Conservation (phyloP, 257 asterid species). For the Nicotiana otophora region DNA sequence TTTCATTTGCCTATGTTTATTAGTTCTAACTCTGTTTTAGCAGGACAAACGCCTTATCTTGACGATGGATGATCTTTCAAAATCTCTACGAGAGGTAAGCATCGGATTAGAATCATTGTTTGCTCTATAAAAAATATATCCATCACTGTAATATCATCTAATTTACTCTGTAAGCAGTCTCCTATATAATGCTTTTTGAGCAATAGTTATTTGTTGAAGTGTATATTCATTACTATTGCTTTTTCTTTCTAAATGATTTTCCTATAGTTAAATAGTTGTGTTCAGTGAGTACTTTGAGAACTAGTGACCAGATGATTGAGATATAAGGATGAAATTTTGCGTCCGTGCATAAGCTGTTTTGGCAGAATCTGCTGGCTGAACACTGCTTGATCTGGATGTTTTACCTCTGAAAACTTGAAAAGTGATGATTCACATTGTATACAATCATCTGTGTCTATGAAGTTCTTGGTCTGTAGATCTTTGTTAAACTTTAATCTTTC, state of each 20-base stretch:
- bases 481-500: neutral
- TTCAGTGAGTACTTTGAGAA: neutral
- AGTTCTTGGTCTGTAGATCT: neutral
- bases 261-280: neutral
- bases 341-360: neutral
- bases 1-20: conserved; percentile 6
- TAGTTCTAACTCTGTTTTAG: conserved; percentile 22
- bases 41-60: conserved; percentile 90
- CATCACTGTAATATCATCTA: neutral
- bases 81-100: conserved; percentile 82
- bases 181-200: neutral
- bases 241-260: neutral
- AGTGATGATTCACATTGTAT: neutral
- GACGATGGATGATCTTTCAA: conserved; percentile 98
- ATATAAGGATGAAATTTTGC: neutral
- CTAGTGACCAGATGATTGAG: neutral
- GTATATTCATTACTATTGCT: neutral
- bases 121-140: neutral
- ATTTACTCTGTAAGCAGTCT: neutral
- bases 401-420: neutral
- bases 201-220: neutral
- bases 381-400: neutral
- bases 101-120: neutral
- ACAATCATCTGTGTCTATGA: neutral
- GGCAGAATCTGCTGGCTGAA: neutral